phyloP scores from a whole-genome alignment of 2,329 filamentous ascomycete genomes.

The Xylaria sp. region DNA sequence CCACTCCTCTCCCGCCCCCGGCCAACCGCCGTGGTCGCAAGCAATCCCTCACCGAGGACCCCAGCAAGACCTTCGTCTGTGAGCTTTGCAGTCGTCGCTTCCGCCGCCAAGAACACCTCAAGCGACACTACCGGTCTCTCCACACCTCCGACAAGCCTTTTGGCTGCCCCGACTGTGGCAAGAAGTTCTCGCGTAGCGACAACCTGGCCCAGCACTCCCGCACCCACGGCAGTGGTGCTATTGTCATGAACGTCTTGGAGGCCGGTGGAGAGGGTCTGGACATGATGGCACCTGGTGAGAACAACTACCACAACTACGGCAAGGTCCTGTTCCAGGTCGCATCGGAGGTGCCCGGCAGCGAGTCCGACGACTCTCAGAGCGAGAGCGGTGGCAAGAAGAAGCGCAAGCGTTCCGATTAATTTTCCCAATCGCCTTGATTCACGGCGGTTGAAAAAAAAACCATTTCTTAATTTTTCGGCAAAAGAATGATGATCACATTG shows the following conservation, averaged over 20 bases:
- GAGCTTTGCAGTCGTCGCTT: constrained; percentile 95
- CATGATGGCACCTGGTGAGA: constrained; percentile 43
- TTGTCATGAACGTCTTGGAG: constrained; percentile 85
- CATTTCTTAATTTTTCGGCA: background rate
- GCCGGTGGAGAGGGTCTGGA: constrained; percentile 51
- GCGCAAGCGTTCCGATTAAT: constrained; percentile 65
- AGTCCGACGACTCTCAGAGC: constrained; percentile 47
- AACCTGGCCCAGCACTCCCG: constrained; percentile 94
- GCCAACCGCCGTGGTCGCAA: constrained; percentile 92
- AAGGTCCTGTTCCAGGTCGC: constrained; percentile 78
- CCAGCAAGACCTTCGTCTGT: constrained; percentile 97
- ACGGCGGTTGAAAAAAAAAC: background rate
- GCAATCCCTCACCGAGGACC: constrained; percentile 95
- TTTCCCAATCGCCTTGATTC: background rate
- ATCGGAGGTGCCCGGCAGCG: constrained; percentile 64
- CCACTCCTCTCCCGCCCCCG: constrained; percentile 46
- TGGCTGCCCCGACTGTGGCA: constrained; percentile 93
- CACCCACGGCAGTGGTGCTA: constrained; percentile 84
- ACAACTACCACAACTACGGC: constrained; percentile 65
- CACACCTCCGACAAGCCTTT: constrained; percentile 99
- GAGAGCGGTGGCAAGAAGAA: constrained; percentile 61
- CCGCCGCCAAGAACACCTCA: constrained; percentile 95
- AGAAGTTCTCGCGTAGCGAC: constrained; percentile 98
- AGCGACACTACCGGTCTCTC: constrained; percentile 96
- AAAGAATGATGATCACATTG: background rate